Base-by-base conservation (phyloP, 805 yeast species). In the Lachancea nothofagi region DNA sequence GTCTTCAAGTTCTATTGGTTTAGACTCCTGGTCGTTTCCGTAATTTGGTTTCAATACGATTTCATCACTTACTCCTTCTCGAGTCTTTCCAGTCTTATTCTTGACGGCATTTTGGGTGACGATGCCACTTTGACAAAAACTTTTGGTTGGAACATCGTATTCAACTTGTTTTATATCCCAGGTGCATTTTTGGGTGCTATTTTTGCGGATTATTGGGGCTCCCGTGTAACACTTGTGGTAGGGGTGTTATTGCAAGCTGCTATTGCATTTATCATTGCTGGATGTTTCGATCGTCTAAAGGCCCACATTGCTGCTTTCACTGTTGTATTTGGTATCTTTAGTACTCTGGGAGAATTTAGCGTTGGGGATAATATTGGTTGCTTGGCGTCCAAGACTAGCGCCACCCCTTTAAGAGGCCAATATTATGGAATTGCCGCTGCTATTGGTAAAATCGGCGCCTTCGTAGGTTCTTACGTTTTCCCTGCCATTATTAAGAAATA, bases 371-470 rank as follows among this genome's bases (percentile, higher is more conserved):
- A 84, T 64, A 82, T 84, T 61, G 97, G 97, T 50, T 66, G 84
- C 41, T 70, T 89, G 46, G 94, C 95, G 15, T 75, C 95, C 29
- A 88, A 88, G 65, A 82, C 95, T 5, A 74, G 80, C 33, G 83
- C 96, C 32, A 80, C 96, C 7, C 80, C 95, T 17, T 74, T 88
- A 41, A 80, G 97, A 67, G 97, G 96, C 43, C 83, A 83, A 53
- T 85, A 83, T 65, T 89, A 89, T 58, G 93, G 93, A 53, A 71
- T 87, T 51, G 90, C 94, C 31, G 96, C 97, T 41, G 96, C 96
- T 19, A 52, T 80, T 39, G 97, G 96, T 55, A 89, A 89, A 62
- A 69, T 86, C 44, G 97, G 97, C 58, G 97, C 96, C 1, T 88
- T 89, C 57, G 83, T 80, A 22, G 96, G 96, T 41, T 80, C 93